Evolutionary conservation across 768 basidiomycete species (phyloP).

Genomic region (Asterophora parasitica): DNA sequence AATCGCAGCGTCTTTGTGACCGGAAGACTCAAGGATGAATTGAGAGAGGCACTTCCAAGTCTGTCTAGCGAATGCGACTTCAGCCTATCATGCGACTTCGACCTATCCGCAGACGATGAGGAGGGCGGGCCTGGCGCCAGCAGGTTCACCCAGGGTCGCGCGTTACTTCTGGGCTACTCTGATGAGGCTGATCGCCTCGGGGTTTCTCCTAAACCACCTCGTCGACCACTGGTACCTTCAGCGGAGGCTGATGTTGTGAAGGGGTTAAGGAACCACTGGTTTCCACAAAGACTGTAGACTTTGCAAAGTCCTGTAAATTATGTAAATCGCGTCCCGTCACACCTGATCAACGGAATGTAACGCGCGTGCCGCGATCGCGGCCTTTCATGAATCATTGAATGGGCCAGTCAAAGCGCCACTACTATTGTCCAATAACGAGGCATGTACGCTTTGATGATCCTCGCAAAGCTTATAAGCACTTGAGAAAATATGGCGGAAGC

Average conservation of each 20-base stretch:
- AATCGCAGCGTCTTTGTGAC: neutral
- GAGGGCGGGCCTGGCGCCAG: constrained; percentile 8
- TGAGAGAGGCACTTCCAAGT: neutral
- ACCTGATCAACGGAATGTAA: neutral
- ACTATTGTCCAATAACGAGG: neutral
- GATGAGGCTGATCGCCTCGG: constrained; percentile 7
- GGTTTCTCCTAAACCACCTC: neutral
- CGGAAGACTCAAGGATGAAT: neutral
- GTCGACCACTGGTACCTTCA: constrained; percentile 26
- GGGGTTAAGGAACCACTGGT: constrained; percentile 58
- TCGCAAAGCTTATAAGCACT: neutral
- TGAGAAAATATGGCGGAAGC: neutral
- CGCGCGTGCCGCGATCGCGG: too few species aligned
- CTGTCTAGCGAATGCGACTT: neutral
- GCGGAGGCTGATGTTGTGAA: constrained; percentile 62
- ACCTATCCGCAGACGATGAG: constrained; percentile 9
- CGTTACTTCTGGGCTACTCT: constrained; percentile 39
- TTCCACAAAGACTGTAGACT: constrained; percentile 50
- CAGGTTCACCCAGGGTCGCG: constrained; percentile 49
- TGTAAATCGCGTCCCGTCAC: neutral
- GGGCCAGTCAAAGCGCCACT: neutral
- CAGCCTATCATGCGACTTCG: neutral
- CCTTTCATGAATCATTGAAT: too few species aligned
- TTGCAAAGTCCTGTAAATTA: neutral
- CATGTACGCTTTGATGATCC: neutral